These are phyloP conservation scores for Diaporthe batatas DNA, from an alignment of 2,329 filamentous ascomycete genomes.

Conservation along the genomic window DNA sequence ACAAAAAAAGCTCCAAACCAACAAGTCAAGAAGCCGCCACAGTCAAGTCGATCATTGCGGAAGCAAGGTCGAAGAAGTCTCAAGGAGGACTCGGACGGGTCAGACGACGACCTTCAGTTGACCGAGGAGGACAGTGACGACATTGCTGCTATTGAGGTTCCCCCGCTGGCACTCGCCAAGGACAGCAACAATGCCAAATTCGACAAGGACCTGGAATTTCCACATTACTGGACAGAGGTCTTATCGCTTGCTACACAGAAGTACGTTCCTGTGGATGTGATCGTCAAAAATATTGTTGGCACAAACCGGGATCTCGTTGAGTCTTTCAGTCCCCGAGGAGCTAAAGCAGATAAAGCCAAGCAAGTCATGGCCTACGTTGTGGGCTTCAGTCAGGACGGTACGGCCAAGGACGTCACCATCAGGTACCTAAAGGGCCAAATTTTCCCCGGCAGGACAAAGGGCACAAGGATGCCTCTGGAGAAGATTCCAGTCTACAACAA, in stretches of 20 bases:
- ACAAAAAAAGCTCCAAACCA: conserved; percentile 44
- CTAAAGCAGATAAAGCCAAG: conserved; percentile 85
- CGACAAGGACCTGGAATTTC: conserved; percentile 83
- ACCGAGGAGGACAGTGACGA: conserved; percentile 68
- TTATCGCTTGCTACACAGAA: conserved; percentile 85
- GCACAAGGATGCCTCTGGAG: conserved; percentile 80
- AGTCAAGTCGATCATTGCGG: conserved; percentile 21
- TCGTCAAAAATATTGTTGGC: conserved; percentile 77
- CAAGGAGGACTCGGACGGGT: conserved; percentile 54
- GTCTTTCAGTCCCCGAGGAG: conserved; percentile 85
- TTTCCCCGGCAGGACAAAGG: conserved; percentile 91
- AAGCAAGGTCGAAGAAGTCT: conserved; percentile 39
- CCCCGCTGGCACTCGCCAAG: conserved; percentile 51
- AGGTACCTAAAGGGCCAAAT: conserved; percentile 87
- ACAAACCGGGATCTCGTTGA: conserved; percentile 79
- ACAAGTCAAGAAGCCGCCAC: conserved; percentile 38
- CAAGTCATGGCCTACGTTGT: conserved; percentile 93
- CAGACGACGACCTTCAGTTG: conserved; percentile 58
- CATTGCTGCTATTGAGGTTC: conserved; percentile 70
- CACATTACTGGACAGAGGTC: conserved; percentile 94
- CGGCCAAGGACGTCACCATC: conserved; percentile 94
- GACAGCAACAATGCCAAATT: conserved; percentile 59
- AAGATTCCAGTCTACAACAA: conserved; percentile 85
- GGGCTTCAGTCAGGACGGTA: conserved; percentile 84
- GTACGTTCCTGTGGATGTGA: conserved; percentile 82